Conservation (phyloP, 78 protist species). For the Dictyostelium purpureum region DNA sequence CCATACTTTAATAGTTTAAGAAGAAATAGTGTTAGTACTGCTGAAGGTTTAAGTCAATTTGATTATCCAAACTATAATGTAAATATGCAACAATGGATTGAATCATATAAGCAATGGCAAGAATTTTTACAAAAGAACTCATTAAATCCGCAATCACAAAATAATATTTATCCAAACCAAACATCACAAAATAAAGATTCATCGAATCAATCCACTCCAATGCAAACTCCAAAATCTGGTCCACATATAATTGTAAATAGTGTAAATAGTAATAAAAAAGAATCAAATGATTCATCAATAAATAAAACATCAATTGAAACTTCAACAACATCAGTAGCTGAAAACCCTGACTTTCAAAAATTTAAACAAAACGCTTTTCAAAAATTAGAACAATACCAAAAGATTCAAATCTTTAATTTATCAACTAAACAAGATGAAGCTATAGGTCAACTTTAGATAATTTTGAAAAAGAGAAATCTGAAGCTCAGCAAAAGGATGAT, state of each 20-base stretch:
- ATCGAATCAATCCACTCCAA: constrained; percentile 10
- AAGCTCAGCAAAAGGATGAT: not conserved
- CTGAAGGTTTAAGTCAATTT: constrained; percentile 27
- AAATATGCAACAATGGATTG: constrained; percentile 14
- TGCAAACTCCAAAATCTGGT: constrained; percentile 19
- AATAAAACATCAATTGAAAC: not conserved
- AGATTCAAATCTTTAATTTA: constrained; percentile 31
- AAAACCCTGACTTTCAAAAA: constrained; percentile 18
- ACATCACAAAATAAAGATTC: not conserved
- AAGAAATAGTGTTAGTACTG: constrained; percentile 39
- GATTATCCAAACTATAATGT: not conserved
- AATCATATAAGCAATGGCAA: constrained; percentile 57
- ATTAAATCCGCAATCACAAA: not conserved
- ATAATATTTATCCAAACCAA: not conserved
- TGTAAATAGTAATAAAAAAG: constrained; percentile 9
- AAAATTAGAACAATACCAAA: constrained; percentile 58
- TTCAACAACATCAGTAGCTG: not conserved
- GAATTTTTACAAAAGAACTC: constrained; percentile 21
- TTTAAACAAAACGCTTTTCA: constrained; percentile 71
- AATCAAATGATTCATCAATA: not conserved
- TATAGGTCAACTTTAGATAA: not conserved
- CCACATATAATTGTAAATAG: constrained; percentile 28
- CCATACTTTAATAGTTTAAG: not conserved
- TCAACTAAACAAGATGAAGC: constrained; percentile 55
- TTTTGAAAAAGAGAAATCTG: constrained; percentile 24